Conservation (phyloP, 148 eudicot species). For the Rhododendron molle region DNA sequence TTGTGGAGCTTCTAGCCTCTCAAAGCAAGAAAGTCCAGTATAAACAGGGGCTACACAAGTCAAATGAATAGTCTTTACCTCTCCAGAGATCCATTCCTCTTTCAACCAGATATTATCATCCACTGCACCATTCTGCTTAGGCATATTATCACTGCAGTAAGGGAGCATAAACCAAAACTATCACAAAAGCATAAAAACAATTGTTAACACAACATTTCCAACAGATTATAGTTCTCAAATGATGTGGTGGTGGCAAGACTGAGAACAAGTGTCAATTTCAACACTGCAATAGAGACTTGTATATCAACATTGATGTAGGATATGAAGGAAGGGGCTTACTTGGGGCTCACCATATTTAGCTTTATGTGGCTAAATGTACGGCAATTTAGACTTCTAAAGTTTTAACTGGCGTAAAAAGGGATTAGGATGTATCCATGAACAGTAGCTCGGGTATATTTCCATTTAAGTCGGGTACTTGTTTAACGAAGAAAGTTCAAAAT, state of each 20-base stretch:
- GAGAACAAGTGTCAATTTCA: neutral
- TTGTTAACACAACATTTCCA: neutral
- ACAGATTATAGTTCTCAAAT: neutral
- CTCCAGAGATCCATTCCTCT: conserved; percentile 67
- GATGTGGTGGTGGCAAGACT: neutral
- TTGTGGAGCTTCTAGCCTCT: neutral
- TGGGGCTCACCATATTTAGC: neutral
- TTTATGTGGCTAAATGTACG: neutral
- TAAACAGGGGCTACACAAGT: neutral
- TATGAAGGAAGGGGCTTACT: neutral
- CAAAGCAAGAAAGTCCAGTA: neutral
- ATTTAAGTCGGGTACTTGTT: neutral
- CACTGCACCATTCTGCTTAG: conserved; percentile 22
- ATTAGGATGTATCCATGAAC: neutral
- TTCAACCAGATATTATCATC: conserved; percentile 70
- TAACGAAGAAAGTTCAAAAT: neutral
- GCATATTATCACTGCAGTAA: conserved; percentile 37
- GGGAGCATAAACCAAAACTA: conserved; percentile 3
- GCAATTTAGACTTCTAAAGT: neutral
- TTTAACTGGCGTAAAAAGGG: neutral
- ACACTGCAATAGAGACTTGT: neutral
- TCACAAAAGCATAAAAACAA: neutral
- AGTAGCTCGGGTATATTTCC: neutral
- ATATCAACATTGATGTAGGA: neutral
- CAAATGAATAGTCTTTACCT: conserved; percentile 38